Percentiles rank a stretch among this genome's conserved stretches.
Evolutionary conservation across 208 protist genomes (phyloP).

Genomic region (Trypanosoma melophagium): DNA sequence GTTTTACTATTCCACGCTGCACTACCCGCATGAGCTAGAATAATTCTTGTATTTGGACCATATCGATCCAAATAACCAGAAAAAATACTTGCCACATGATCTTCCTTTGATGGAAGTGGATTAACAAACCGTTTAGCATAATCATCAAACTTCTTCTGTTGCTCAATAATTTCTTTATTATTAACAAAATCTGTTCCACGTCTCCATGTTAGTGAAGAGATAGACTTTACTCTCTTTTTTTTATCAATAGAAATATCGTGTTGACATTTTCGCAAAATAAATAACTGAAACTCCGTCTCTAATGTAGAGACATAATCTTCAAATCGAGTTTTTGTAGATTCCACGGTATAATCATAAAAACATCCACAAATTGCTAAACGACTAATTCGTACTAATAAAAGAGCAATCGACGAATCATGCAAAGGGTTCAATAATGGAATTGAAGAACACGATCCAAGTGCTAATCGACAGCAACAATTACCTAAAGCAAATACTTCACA

Average conservation of each 20-base stretch:
- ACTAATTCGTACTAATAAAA: slow-evolving; percentile 28
- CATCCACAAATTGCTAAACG: slow-evolving; percentile 26
- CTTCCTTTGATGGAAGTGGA: slow-evolving; percentile 21
- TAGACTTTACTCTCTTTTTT: not conserved
- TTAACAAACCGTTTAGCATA: slow-evolving; percentile 7
- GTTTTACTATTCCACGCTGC: not conserved
- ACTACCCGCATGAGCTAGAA: slow-evolving; percentile 19
- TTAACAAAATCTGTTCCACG: slow-evolving; percentile 26
- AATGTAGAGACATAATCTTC: slow-evolving; percentile 23
- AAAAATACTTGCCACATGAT: slow-evolving; percentile 24
- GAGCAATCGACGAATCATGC: not conserved
- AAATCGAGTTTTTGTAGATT: slow-evolving; percentile 1
- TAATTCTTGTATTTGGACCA: slow-evolving; percentile 16
- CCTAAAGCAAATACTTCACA: slow-evolving; percentile 25
- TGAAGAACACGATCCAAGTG: slow-evolving; percentile 25
- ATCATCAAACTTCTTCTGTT: slow-evolving; percentile 13
- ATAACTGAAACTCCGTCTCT: slow-evolving; percentile 34
- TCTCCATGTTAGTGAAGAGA: slow-evolving; percentile 27
- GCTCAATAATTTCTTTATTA: slow-evolving; percentile 16
- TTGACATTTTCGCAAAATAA: slow-evolving; percentile 11
- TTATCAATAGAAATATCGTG: not conserved
- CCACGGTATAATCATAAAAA: slow-evolving; percentile 10
- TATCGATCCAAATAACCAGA: slow-evolving; percentile 27
- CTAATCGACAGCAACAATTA: slow-evolving; percentile 30
- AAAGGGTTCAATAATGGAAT: not conserved